phyloP scores from a whole-genome alignment of 495 filamentous ascomycete species.

The Lepraria neglecta region DNA sequence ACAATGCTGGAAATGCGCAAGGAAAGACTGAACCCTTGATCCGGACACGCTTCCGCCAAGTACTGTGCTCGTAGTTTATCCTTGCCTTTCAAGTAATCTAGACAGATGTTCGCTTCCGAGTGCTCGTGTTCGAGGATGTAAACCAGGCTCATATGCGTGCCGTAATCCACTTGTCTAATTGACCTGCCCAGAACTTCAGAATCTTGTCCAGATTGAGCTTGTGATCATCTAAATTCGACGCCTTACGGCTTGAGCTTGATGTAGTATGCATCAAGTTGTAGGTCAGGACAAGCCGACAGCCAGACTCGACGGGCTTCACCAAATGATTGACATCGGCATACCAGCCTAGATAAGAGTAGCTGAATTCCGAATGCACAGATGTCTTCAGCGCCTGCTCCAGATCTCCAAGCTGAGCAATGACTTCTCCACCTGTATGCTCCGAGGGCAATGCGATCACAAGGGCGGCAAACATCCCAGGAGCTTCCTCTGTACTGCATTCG shows the following conservation, averaged over 20 bases:
- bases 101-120: slow-evolving; percentile 37
- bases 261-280: slow-evolving; percentile 47
- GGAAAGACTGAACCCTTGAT: slow-evolving; percentile 15
- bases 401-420: slow-evolving; percentile 40
- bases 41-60: slow-evolving; percentile 32
- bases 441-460: slow-evolving; percentile 50
- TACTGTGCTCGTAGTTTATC: slow-evolving; percentile 33
- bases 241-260: slow-evolving; percentile 11
- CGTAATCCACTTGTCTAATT: neutral
- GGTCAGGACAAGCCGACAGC: slow-evolving; percentile 47
- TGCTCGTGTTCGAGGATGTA: slow-evolving; percentile 45
- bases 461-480: slow-evolving; percentile 51
- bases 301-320: slow-evolving; percentile 44
- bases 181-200: slow-evolving; percentile 26
- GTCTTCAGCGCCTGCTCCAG: slow-evolving; percentile 35
- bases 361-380: slow-evolving; percentile 30
- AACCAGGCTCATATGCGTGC: slow-evolving; percentile 22
- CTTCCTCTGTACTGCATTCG: slow-evolving; percentile 40
- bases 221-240: slow-evolving; percentile 20
- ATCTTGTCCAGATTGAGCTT: slow-evolving; percentile 26
- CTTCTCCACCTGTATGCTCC: slow-evolving; percentile 45
- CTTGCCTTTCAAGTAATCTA: slow-evolving; percentile 36
- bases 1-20: slow-evolving; percentile 13
- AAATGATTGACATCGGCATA: slow-evolving; percentile 52
- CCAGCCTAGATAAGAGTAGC: slow-evolving; percentile 43